Conservation (phyloP, 495 filamentous ascomycete species). For the Daldinia vernicosa region DNA sequence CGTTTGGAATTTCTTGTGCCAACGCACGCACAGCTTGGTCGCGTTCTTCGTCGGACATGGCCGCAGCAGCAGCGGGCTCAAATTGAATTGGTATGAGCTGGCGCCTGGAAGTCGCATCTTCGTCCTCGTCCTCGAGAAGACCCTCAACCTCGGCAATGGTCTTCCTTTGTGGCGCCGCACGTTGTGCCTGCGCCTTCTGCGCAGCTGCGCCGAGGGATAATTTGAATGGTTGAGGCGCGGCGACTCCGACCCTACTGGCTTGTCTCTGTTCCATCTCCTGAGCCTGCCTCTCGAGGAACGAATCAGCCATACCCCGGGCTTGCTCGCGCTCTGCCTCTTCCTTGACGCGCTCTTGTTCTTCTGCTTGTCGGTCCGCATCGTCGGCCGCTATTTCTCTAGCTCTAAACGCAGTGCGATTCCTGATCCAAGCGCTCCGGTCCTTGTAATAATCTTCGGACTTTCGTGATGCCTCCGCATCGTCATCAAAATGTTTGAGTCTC, state of each 20-base stretch:
- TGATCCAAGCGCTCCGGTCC: conserved; percentile 83
- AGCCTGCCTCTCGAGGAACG: conserved; percentile 89
- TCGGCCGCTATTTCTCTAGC: conserved; percentile 77
- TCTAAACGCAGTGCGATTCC: conserved; percentile 78
- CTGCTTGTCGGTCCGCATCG: conserved; percentile 79
- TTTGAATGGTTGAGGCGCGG: conserved; percentile 88
- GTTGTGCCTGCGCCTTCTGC: conserved; percentile 77
- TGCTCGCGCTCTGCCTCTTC: conserved; percentile 78
- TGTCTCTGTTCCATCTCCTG: conserved; percentile 80
- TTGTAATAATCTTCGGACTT: conserved; percentile 85
- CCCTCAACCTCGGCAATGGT: conserved; percentile 94
- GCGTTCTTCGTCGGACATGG: conserved; percentile 84
- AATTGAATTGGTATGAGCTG: conserved; percentile 93
- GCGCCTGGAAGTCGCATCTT: conserved; percentile 74
- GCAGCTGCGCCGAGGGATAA: conserved; percentile 90
- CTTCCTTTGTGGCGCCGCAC: conserved; percentile 70
- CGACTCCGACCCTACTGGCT: conserved; percentile 47
- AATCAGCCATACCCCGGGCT: conserved; percentile 86
- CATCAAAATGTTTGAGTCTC: conserved; percentile 82
- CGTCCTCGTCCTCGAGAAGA: conserved; percentile 92
- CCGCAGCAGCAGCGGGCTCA: conserved; percentile 74
- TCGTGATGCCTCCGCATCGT: conserved; percentile 78
- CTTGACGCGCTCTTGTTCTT: conserved; percentile 75
- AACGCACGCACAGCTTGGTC: conserved; percentile 80
- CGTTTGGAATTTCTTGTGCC: conserved; percentile 87